Conservation (phyloP, 1,284 basidiomycete genomes). For the Pyrrhoderma noxium region DNA sequence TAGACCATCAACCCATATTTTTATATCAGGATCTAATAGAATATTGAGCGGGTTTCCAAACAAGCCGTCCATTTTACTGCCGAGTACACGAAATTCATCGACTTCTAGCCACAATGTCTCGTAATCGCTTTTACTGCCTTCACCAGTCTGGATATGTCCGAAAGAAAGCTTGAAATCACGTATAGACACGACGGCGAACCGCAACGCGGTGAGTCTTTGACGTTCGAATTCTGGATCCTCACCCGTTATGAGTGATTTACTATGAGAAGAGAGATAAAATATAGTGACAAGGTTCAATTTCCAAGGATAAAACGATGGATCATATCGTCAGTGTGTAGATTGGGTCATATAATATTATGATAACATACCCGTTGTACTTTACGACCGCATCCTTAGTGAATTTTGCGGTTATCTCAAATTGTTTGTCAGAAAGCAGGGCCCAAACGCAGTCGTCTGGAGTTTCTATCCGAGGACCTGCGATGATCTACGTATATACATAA, state of each 20-base stretch:
- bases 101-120: slow-evolving; percentile 15
- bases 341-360: not conserved
- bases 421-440: slow-evolving; percentile 17
- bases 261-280: not conserved
- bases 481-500: slow-evolving; percentile 6
- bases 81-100: slow-evolving; percentile 4
- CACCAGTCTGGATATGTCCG: slow-evolving; percentile 7
- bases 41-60: slow-evolving; percentile 13
- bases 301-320: not conserved
- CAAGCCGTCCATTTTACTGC: slow-evolving; percentile 8
- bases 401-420: slow-evolving; percentile 7
- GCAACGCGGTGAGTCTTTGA: slow-evolving; percentile 13
- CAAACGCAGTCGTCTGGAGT: slow-evolving; percentile 15
- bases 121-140: not conserved
- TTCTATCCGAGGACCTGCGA: slow-evolving; percentile 11
- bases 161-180: slow-evolving; percentile 12
- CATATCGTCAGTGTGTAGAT: not conserved
- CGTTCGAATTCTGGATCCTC: not conserved
- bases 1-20: slow-evolving; percentile 13
- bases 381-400: slow-evolving; percentile 11
- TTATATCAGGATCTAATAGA: slow-evolving; percentile 11
- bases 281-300: no score
- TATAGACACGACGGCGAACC: slow-evolving; percentile 5
- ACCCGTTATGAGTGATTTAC: not conserved
- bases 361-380: slow-evolving; percentile 11